phyloP scores from a whole-genome alignment of 805 yeast species.

The Danielia reshetovae region DNA sequence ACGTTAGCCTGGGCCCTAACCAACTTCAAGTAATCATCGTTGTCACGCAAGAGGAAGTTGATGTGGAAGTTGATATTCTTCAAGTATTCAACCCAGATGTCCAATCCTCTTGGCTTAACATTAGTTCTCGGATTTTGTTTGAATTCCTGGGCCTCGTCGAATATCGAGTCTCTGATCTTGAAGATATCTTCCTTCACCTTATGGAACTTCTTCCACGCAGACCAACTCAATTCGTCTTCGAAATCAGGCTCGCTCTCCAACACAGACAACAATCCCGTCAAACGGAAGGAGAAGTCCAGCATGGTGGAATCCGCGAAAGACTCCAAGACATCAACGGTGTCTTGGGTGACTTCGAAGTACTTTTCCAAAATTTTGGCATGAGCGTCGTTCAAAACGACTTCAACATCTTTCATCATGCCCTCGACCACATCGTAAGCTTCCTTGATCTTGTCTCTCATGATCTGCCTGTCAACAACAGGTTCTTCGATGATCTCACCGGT shows the following conservation, averaged over 20 bases:
- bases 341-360: conserved; percentile 32
- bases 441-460: conserved; percentile 32
- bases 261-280: conserved; percentile 45
- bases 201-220: conserved; percentile 51
- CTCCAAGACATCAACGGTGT: conserved; percentile 62
- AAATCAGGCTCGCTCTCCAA: conserved; percentile 10
- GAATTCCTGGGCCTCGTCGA: conserved; percentile 23
- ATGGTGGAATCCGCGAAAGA: conserved; percentile 69
- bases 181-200: conserved; percentile 52
- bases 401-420: conserved; percentile 19
- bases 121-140: conserved; percentile 13
- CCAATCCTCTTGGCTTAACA: conserved; percentile 36
- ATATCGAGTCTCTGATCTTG: conserved; percentile 51
- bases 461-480: conserved; percentile 26
- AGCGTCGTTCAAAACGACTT: conserved; percentile 20
- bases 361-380: conserved; percentile 25
- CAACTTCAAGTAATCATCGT: conserved; percentile 41
- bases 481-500: conserved; percentile 11
- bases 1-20: conserved; percentile 42
- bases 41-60: conserved; percentile 51
- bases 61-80: conserved; percentile 43
- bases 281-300: conserved; percentile 58
- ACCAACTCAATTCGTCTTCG: conserved; percentile 21
- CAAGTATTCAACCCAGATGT: conserved; percentile 30
- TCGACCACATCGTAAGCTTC: conserved; percentile 22